A percentile compares a stretch with the other conserved stretches of the same genome.
These are phyloP conservation scores for Chytridium lagenaria DNA, from an alignment of 371 early-diverging fungal genomes.

Conservation along the genomic window DNA sequence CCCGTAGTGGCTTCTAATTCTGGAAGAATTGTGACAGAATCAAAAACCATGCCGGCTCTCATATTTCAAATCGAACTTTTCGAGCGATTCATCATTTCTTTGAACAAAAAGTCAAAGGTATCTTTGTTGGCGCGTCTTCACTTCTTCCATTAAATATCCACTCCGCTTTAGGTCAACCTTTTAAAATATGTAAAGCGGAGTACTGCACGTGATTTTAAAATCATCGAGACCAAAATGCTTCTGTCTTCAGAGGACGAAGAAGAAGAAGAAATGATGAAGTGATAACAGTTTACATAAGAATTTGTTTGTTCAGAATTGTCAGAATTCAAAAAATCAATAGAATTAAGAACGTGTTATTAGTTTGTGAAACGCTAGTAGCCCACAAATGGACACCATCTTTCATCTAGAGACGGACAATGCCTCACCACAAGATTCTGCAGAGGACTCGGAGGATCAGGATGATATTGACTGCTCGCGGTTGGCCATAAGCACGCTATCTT, in stretches of 20 bases:
- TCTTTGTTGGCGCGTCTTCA: neutral
- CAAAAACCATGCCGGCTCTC: slow-evolving; percentile 67
- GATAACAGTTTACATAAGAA: too few species aligned
- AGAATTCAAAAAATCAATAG: too few species aligned
- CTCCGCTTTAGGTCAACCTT: slow-evolving; percentile 50
- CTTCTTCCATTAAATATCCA: neutral
- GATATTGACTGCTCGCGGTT: slow-evolving; percentile 9
- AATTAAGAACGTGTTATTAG: too few species aligned
- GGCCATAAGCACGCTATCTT: slow-evolving; percentile 3
- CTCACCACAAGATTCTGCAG: neutral
- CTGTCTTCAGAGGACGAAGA: neutral
- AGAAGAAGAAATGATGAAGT: too few species aligned
- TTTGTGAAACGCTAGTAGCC: too few species aligned
- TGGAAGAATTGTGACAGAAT: slow-evolving; percentile 64
- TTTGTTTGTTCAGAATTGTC: too few species aligned
- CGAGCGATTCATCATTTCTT: slow-evolving; percentile 68
- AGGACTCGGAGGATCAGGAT: neutral
- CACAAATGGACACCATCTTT: too few species aligned
- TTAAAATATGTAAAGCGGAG: slow-evolving; percentile 74
- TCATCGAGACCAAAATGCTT: slow-evolving; percentile 57
- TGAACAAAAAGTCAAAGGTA: slow-evolving; percentile 68
- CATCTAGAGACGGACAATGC: neutral
- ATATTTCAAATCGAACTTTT: slow-evolving; percentile 74
- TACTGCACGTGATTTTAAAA: slow-evolving; percentile 73
- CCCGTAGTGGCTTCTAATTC: too few species aligned